A percentile compares a stretch with the other conserved stretches of the same genome.
Conservation (phyloP, 306 rosid species). For the Acacia confusa region DNA sequence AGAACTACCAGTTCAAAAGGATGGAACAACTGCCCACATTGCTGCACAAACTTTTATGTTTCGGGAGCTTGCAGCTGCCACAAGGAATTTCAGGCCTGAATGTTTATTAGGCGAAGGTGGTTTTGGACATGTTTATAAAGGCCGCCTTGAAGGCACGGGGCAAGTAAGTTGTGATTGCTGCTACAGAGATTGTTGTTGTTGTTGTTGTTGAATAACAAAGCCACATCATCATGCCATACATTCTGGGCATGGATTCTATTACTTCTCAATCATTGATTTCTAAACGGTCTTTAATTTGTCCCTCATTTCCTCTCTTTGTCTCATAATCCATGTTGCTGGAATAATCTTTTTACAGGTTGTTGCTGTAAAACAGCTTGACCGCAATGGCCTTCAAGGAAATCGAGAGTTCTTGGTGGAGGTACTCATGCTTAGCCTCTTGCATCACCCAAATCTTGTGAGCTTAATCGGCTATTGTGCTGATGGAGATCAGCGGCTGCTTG, state of each 20-base stretch:
- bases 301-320: conserved; percentile 5
- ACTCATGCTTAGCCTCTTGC: conserved; percentile 99
- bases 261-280: not conserved
- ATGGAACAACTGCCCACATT: conserved; percentile 82
- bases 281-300: not conserved
- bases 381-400: conserved; percentile 98
- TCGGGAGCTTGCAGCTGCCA: conserved; percentile 96
- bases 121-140: conserved; percentile 94
- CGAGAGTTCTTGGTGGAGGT: conserved; percentile 98
- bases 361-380: conserved; percentile 98
- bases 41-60: conserved; percentile 99
- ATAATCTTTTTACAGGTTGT: conserved; percentile 68
- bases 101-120: conserved; percentile 95
- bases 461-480: conserved; percentile 98
- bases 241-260: conserved; percentile 14
- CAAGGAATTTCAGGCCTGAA: conserved; percentile 86
- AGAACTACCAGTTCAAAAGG: conserved; percentile 74
- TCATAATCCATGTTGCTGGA: conserved; percentile 26
- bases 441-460: conserved; percentile 95
- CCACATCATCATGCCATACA: not conserved
- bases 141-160: conserved; percentile 88
- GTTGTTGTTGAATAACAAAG: not conserved
- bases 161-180: conserved; percentile 61
- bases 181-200: conserved; percentile 17
- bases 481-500: conserved; percentile 98